Evolutionary conservation across 805 yeast species (phyloP).

Genomic region (Ogataea populi-albae): DNA sequence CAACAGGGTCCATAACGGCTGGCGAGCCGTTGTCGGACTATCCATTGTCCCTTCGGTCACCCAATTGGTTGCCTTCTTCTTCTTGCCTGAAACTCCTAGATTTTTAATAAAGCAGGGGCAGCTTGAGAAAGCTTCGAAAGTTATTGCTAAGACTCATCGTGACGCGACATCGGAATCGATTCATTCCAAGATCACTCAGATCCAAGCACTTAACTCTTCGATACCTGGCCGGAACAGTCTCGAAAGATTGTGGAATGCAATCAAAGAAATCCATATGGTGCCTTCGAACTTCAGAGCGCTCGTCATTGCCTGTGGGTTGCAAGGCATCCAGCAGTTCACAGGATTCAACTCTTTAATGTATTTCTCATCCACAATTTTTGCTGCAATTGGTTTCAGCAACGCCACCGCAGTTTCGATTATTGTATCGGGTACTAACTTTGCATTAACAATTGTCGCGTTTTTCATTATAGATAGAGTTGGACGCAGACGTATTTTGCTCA

Average conservation of each 20-base stretch:
- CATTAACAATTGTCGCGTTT: constrained; percentile 83
- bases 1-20: constrained; percentile 69
- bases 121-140: constrained; percentile 61
- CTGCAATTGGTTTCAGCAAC: constrained; percentile 82
- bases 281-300: constrained; percentile 88
- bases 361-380: constrained; percentile 88
- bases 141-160: constrained; percentile 59
- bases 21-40: constrained; percentile 90
- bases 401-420: constrained; percentile 94
- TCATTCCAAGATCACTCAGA: constrained; percentile 64
- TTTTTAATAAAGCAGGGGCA: constrained; percentile 72
- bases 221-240: constrained; percentile 48
- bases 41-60: constrained; percentile 82
- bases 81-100: constrained; percentile 95
- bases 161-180: constrained; percentile 64
- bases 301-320: constrained; percentile 86
- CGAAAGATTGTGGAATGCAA: constrained; percentile 54
- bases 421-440: constrained; percentile 91
- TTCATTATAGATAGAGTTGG: constrained; percentile 85
- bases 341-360: constrained; percentile 97
- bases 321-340: constrained; percentile 94
- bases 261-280: constrained; percentile 58
- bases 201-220: constrained; percentile 45
- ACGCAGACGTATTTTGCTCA: constrained; percentile 73
- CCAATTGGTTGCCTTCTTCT: constrained; percentile 74